Percentiles rank a stretch among this genome's conserved stretches.
These are phyloP conservation scores for Nymphaea colorata DNA, from an alignment of 164 flowering plant genomes.

Conservation along the genomic window DNA sequence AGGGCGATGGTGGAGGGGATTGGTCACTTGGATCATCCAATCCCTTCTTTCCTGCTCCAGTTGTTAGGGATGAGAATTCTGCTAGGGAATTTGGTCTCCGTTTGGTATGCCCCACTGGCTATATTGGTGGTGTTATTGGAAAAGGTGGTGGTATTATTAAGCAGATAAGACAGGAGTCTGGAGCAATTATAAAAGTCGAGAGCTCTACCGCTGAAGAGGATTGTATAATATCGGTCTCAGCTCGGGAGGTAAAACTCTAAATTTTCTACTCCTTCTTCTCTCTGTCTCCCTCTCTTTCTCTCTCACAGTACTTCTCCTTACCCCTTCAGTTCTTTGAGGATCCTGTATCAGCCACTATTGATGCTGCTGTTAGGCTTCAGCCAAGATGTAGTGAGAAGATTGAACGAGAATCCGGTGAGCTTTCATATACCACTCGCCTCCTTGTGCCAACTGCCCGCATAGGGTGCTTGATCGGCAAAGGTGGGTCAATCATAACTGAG, in stretches of 20 bases:
- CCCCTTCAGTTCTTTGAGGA: constrained; percentile 67
- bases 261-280: not conserved
- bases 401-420: constrained; percentile 79
- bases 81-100: constrained; percentile 76
- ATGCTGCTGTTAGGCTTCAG: constrained; percentile 84
- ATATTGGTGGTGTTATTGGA: constrained; percentile 89
- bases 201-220: constrained; percentile 71
- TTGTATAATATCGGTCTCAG: constrained; percentile 62
- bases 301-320: constrained; percentile 5
- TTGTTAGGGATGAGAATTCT: constrained; percentile 44
- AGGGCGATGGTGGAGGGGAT: constrained; percentile 47
- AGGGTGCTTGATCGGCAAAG: constrained; percentile 96
- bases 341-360: constrained; percentile 61
- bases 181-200: constrained; percentile 76
- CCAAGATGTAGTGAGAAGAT: constrained; percentile 84
- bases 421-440: constrained; percentile 61
- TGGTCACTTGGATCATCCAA: constrained; percentile 34
- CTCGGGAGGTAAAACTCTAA: constrained; percentile 52
- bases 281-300: not conserved
- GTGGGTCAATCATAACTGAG: constrained; percentile 80
- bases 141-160: constrained; percentile 81
- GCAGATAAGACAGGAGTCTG: constrained; percentile 86
- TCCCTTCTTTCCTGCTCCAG: constrained; percentile 43
- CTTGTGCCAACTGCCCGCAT: constrained; percentile 84
- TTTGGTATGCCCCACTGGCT: constrained; percentile 61